phyloP scores from a whole-genome alignment of 179 eudicot species.

The Sideroxylon spinosum region DNA sequence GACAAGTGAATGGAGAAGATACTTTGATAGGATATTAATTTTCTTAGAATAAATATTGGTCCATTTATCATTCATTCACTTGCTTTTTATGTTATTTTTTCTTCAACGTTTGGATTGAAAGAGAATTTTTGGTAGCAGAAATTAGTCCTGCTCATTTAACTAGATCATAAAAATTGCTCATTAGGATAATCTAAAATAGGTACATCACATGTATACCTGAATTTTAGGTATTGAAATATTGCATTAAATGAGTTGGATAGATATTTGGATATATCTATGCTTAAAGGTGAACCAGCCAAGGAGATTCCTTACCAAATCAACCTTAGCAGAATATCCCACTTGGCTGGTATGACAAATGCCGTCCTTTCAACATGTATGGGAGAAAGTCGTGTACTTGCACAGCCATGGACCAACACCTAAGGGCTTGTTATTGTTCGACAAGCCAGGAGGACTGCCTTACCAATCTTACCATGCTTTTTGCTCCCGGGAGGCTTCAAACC shows the following conservation, averaged over 20 bases:
- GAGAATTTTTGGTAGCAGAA: neutral
- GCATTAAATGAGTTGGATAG: neutral
- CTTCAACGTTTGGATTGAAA: neutral
- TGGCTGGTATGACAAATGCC: no score
- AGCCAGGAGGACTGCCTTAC: no score
- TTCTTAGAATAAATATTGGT: neutral
- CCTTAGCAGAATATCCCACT: no score
- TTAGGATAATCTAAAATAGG: neutral
- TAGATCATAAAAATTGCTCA: neutral
- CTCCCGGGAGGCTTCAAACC: no score
- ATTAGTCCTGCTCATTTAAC: no score
- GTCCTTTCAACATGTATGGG: no score
- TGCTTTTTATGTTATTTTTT: neutral
- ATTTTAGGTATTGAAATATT: conserved; percentile 1
- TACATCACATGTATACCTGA: neutral
- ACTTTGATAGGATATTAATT: neutral
- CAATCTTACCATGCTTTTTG: no score
- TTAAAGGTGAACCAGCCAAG: no score
- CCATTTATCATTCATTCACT: neutral
- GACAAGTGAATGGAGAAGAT: neutral
- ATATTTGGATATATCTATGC: neutral
- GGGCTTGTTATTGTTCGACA: no score
- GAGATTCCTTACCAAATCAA: no score
- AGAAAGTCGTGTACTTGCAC: no score
- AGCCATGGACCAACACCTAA: no score